phyloP scores from a whole-genome alignment of 108 stramenopile genomes.

The Parmales sp. region DNA sequence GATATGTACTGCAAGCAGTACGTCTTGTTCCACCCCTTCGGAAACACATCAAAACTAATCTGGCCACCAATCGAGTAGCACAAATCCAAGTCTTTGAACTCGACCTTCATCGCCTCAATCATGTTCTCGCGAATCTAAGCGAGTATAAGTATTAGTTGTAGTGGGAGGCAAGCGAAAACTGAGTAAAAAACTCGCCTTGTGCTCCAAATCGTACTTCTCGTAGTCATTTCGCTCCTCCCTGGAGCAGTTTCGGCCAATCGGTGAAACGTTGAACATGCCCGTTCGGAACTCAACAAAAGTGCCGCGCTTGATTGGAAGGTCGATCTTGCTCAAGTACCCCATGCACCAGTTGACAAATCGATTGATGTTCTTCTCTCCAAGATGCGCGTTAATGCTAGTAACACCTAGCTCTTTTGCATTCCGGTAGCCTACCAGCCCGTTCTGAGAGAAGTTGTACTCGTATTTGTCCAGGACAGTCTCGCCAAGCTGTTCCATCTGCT shows the following conservation, averaged over 20 bases:
- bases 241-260: slow-evolving; percentile 96
- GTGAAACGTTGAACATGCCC: slow-evolving; percentile 98
- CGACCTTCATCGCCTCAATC: slow-evolving; percentile 82
- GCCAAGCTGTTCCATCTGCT: slow-evolving; percentile 98
- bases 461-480: slow-evolving; percentile 66
- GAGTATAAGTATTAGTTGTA: too few relatives aligned
- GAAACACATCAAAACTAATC: slow-evolving; percentile 97
- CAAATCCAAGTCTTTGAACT: slow-evolving; percentile 79
- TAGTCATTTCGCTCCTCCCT: slow-evolving; percentile 94
- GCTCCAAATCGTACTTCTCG: slow-evolving; percentile 82
- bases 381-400: slow-evolving; percentile 66
- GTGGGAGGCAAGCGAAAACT: too few relatives aligned
- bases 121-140: slow-evolving; percentile 78
- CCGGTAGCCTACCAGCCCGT: slow-evolving; percentile 96
- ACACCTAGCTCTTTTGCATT: slow-evolving; percentile 62
- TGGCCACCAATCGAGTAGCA: slow-evolving; percentile 96
- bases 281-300: slow-evolving; percentile 98
- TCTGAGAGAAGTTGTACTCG: slow-evolving; percentile 97
- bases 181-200: too few relatives aligned
- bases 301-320: slow-evolving; percentile 93
- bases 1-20: slow-evolving; percentile 82
- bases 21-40: slow-evolving; percentile 98
- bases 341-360: slow-evolving; percentile 89
- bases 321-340: slow-evolving; percentile 72
- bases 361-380: slow-evolving; percentile 97